Evolutionary conservation across 148 eudicot species (phyloP), one percentile per base, ranked within the genome.

Genomic region (Euryodendron excelsum): DNA sequence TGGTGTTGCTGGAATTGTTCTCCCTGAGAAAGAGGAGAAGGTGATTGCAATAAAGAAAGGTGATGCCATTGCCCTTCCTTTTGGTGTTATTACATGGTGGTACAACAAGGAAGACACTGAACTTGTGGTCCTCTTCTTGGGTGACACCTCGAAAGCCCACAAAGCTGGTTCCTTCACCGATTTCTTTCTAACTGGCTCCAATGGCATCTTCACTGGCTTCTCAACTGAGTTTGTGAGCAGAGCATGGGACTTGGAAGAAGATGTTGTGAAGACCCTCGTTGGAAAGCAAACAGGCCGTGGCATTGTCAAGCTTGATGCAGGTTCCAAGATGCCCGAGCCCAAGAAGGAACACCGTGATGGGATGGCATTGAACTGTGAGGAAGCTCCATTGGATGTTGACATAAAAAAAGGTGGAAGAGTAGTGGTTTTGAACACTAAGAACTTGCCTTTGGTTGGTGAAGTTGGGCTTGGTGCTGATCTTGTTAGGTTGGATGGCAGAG

Each of bases 1-100:
- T 63, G 98, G 98, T 84, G 92, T 88, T 37, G 93, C 91, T 59
- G 98, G 98, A 36, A 82, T 94, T 36, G 90, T 94, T 73, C 94
- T 90, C 14, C 98, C 98, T 11, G 98, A 94, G 84, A 78, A 94
- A 44, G 98, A 94, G 69, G 98, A 94, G 84, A 94, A 94, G 82
- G 94, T 92, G 72, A 41, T 94, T 3, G 78, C 90, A 31, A 89
- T 94, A 60, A 92, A 88, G 83, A 86, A 87, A 76, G 98, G 98
- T 37, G 98, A 94, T 76, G 87, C 94, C 20, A 81, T 94, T 45
- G 94, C 97, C 13, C 87, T 94, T 27, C 98, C 98, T 31, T 92
- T 92, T 25, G 98, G 98, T 25, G 94, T 90, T 0, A 87, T 87
- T 1, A 88, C 93, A 33, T 94, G 97, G 98, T 94, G 94, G 94